A percentile compares a stretch with the other conserved stretches of the same genome.
Conservation (phyloP, 1,284 basidiomycete species). For the Heterobasidion annosum region DNA sequence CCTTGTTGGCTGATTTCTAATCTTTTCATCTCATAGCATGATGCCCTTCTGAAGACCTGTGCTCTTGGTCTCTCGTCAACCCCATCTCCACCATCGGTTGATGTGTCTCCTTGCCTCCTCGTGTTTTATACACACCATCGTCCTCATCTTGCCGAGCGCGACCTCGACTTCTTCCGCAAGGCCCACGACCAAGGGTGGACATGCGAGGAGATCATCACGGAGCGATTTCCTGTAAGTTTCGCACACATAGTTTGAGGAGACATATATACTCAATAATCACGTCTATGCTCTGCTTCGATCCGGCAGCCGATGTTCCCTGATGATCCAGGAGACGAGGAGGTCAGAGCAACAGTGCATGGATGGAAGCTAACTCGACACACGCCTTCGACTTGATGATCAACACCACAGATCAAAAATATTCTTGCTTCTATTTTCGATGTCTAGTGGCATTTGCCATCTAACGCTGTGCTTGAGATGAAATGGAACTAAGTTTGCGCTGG, state of each 20-base stretch:
- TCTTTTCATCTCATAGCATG: slow-evolving; percentile 46
- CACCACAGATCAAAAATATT: too few species aligned
- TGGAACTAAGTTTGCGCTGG: too few species aligned
- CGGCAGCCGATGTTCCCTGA: slow-evolving; percentile 80
- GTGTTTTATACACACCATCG: slow-evolving; percentile 94
- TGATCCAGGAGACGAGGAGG: slow-evolving; percentile 69
- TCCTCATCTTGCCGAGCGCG: slow-evolving; percentile 76
- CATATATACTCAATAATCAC: background rate
- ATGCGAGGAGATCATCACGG: slow-evolving; percentile 66
- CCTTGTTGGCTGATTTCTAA: background rate
- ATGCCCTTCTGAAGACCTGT: slow-evolving; percentile 75
- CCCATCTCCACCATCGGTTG: background rate
- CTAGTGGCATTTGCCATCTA: too few species aligned
- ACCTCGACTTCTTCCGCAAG: slow-evolving; percentile 77
- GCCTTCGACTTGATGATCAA: too few species aligned
- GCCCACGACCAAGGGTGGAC: slow-evolving; percentile 66
- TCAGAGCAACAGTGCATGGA: slow-evolving; percentile 71
- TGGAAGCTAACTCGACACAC: slow-evolving; percentile 42
- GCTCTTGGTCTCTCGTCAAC: slow-evolving; percentile 31
- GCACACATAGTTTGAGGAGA: background rate
- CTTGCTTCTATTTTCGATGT: too few species aligned
- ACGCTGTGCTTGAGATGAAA: too few species aligned
- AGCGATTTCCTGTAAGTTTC: slow-evolving; percentile 48
- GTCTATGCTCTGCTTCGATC: too few species aligned
- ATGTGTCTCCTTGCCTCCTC: slow-evolving; percentile 48